A percentile compares a stretch with the other conserved stretches of the same genome.
Conservation (phyloP, 2,329 filamentous ascomycete species). For the Ophiostoma angusticollis region DNA sequence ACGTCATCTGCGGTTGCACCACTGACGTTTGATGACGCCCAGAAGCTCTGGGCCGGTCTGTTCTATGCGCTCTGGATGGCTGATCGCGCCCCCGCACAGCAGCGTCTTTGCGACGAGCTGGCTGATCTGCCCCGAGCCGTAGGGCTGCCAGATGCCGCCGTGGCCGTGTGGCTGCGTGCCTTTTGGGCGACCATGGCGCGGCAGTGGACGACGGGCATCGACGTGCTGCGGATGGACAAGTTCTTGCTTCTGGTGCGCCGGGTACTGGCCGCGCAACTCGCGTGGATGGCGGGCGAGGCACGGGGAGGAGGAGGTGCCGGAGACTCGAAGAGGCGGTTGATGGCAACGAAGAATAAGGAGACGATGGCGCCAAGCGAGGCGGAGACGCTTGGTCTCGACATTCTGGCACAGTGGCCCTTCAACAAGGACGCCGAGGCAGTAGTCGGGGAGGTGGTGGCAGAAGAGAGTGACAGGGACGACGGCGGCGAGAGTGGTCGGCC, state of each 20-base stretch:
- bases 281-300: conserved; percentile 25
- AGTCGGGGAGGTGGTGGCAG: conserved; percentile 25
- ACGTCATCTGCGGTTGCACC: conserved; percentile 27
- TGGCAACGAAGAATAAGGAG: conserved; percentile 8
- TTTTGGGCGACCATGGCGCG: conserved; percentile 60
- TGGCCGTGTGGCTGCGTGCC: conserved; percentile 39
- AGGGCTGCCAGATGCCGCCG: conserved; percentile 36
- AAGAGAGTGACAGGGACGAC: conserved; percentile 25
- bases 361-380: conserved; percentile 15
- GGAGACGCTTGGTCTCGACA: conserved; percentile 25
- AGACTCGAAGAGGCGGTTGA: conserved; percentile 20
- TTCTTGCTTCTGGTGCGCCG: conserved; percentile 75
- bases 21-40: conserved; percentile 56
- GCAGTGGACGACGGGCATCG: conserved; percentile 58
- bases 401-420: conserved; percentile 30
- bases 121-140: conserved; percentile 40
- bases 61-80: conserved; percentile 94
- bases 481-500: conserved; percentile 12
- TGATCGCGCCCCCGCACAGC: conserved; percentile 78
- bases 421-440: conserved; percentile 21
- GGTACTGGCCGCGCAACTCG: conserved; percentile 61
- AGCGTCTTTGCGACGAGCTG: conserved; percentile 67
- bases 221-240: conserved; percentile 78
- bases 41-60: conserved; percentile 90
- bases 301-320: conserved; percentile 14